Evolutionary conservation across 1,284 basidiomycete genomes (phyloP).

Genomic region (Malassezia furfur): DNA sequence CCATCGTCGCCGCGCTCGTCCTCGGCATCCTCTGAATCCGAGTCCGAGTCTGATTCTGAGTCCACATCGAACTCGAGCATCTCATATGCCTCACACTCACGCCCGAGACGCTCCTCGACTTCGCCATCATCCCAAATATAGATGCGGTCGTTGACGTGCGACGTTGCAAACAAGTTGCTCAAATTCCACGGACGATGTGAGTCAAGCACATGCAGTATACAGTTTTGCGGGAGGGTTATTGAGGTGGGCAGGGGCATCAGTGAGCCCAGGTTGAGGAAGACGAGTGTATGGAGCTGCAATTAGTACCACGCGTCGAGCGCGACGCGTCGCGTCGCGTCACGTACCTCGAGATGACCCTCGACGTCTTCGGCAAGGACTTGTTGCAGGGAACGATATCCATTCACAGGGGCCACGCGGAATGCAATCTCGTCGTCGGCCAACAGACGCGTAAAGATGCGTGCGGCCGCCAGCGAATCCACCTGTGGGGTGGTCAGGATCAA

Average conservation of each 20-base stretch:
- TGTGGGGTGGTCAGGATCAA: constrained; percentile 77
- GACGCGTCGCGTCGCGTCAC: constrained; percentile 10
- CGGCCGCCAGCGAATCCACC: constrained; percentile 79
- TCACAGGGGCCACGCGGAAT: constrained; percentile 81
- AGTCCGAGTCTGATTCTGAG: constrained; percentile 54
- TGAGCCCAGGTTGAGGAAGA: constrained; percentile 85
- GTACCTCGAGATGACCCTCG: constrained; percentile 12
- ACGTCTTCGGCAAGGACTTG: constrained; percentile 21
- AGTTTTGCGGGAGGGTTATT: constrained; percentile 52
- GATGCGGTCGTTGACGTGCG: constrained; percentile 40
- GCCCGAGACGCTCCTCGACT: constrained; percentile 23
- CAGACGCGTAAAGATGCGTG: constrained; percentile 75
- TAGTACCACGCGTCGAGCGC: neutral
- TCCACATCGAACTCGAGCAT: constrained; percentile 39
- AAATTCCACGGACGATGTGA: constrained; percentile 84
- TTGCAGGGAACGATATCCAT: constrained; percentile 56
- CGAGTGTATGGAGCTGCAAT: constrained; percentile 73
- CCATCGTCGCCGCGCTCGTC: constrained; percentile 43
- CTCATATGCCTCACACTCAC: constrained; percentile 37
- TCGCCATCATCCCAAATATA: constrained; percentile 46
- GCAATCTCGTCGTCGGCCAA: constrained; percentile 88
- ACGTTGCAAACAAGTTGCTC: constrained; percentile 69
- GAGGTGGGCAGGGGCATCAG: constrained; percentile 65
- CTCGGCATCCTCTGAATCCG: constrained; percentile 54
- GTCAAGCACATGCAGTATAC: constrained; percentile 71